Percentiles rank a stretch among this genome's conserved stretches.
Conservation (phyloP, 2,329 filamentous ascomycete species). For the Trichoderma aggressivum region DNA sequence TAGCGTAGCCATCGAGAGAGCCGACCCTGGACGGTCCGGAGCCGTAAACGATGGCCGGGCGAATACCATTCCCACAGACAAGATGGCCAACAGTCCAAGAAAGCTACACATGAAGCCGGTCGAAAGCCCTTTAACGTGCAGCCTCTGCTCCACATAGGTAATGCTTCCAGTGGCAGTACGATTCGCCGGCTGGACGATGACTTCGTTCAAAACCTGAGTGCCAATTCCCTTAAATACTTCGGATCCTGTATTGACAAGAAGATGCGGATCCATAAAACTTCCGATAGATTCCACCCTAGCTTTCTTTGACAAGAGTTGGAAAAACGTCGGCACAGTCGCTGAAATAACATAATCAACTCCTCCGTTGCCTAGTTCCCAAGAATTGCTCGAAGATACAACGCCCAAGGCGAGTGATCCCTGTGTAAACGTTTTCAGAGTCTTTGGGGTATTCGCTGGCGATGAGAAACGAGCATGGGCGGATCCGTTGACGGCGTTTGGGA, state of each 20-base stretch:
- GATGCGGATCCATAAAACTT: conserved; percentile 21
- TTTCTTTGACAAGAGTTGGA: conserved; percentile 28
- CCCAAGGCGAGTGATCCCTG: conserved; percentile 2
- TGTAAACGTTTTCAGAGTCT: not conserved
- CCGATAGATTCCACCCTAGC: conserved; percentile 11
- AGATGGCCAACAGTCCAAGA: not conserved
- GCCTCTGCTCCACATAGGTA: not conserved
- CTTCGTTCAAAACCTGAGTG: not conserved
- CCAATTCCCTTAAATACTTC: conserved; percentile 5
- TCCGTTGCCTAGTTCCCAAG: not conserved
- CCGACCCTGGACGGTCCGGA: not conserved
- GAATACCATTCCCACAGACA: not conserved
- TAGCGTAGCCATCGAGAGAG: not conserved
- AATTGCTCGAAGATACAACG: not conserved
- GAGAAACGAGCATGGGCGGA: conserved; percentile 23
- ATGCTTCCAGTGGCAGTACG: not conserved
- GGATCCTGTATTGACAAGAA: conserved; percentile 12
- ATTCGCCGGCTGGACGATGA: not conserved
- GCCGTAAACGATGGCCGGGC: not conserved
- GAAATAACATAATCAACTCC: conserved; percentile 20
- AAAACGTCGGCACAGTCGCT: conserved; percentile 25
- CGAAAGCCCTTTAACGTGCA: not conserved
- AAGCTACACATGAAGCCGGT: conserved; percentile 13
- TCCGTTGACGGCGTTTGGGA: conserved; percentile 20
- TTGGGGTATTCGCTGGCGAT: not conserved